Evolutionary conservation across 805 yeast species (phyloP).

Genomic region (Candida ovalis): DNA sequence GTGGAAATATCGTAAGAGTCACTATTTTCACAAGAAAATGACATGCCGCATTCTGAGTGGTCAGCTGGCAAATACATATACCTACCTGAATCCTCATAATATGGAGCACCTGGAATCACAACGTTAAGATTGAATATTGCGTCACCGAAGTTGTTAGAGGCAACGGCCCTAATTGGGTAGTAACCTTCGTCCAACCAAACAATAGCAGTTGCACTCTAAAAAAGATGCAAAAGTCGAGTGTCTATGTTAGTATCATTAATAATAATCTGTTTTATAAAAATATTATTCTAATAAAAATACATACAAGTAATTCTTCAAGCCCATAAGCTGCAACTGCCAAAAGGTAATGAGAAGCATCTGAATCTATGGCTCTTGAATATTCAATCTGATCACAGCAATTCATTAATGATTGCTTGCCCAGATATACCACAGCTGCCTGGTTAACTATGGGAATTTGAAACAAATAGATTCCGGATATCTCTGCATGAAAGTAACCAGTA

Average conservation of each 20-base stretch:
- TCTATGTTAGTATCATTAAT: too few species aligned
- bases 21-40: neutral
- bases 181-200: conserved; percentile 17
- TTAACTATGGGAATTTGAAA: neutral
- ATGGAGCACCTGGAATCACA: conserved; percentile 18
- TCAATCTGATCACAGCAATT: conserved; percentile 5
- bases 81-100: conserved; percentile 13
- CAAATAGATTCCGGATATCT: conserved; percentile 5
- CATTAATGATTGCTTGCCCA: conserved; percentile 1
- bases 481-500: conserved; percentile 9
- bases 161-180: conserved; percentile 29
- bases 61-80: conserved; percentile 13
- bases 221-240: too few species aligned
- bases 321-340: neutral
- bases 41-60: neutral
- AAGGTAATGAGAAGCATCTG: neutral
- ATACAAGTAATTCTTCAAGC: neutral
- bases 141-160: conserved; percentile 16
- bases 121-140: conserved; percentile 17
- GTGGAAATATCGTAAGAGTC: neutral
- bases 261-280: neutral
- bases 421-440: conserved; percentile 1
- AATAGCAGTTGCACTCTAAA: neutral
- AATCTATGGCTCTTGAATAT: neutral
- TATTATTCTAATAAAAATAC: neutral